Conservation (phyloP, 2,329 filamentous ascomycete species). For the Ascochyta clinopodiicola region DNA sequence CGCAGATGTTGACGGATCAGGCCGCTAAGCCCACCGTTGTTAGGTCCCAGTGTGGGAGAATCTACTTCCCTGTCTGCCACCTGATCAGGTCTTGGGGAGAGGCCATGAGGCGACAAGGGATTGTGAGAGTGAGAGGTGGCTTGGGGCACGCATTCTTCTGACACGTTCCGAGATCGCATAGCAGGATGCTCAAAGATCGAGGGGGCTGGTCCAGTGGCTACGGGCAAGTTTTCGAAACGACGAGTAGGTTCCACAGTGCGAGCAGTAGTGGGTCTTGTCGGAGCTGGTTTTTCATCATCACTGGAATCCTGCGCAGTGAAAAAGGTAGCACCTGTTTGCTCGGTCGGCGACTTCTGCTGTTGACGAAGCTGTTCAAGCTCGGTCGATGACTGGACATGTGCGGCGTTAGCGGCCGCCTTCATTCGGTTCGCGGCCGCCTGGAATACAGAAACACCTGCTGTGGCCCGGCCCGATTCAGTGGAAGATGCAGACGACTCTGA, state of each 20-base stretch:
- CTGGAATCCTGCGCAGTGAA: constrained; percentile 41
- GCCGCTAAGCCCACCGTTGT: constrained; percentile 71
- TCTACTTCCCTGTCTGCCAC: constrained; percentile 57
- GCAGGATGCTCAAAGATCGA: constrained; percentile 48
- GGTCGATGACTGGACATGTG: constrained; percentile 24
- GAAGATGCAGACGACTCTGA: constrained; percentile 35
- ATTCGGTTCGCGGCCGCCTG: constrained; percentile 55
- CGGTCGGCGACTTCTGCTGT: constrained; percentile 24
- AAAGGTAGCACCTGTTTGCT: constrained; percentile 34
- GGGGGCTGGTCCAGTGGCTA: constrained; percentile 42
- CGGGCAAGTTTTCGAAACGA: constrained; percentile 44
- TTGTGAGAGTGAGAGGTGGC: constrained; percentile 8
- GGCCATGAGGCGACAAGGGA: constrained; percentile 2
- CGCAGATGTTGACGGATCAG: constrained; percentile 86
- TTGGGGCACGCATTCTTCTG: constrained; percentile 26
- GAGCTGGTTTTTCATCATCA: constrained; percentile 39
- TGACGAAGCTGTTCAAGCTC: constrained; percentile 2
- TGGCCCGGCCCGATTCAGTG: constrained; percentile 37
- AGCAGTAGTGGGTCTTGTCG: constrained; percentile 21
- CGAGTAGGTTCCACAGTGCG: constrained; percentile 29
- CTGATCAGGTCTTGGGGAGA: constrained; percentile 21
- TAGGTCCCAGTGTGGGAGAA: constrained; percentile 80
- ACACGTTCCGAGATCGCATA: constrained; percentile 41
- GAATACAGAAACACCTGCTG: constrained; percentile 53
- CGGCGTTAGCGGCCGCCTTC: constrained; percentile 40